These are phyloP conservation scores for Camellia sinensis DNA, from an alignment of 148 eudicot species.

Conservation along the genomic window DNA sequence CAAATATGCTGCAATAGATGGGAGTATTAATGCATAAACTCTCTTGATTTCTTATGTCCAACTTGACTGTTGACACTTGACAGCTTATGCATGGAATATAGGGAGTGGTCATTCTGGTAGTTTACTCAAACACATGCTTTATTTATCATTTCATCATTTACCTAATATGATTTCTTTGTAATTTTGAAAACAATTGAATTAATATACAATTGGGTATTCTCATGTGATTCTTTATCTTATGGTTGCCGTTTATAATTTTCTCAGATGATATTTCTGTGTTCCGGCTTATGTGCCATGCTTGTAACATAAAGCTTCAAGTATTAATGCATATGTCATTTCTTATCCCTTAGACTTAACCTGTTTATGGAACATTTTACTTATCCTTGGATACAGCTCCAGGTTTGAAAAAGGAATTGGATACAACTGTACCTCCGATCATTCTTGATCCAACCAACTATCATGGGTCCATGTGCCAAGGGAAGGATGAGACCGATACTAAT, in stretches of 20 bases:
- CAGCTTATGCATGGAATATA: not conserved
- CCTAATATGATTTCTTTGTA: too few relatives aligned
- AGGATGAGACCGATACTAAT: slow-evolving; percentile 62
- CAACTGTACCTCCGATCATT: slow-evolving; percentile 41
- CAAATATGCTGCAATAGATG: not conserved
- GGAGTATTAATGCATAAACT: not conserved
- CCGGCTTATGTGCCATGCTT: not conserved
- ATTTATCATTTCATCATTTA: not conserved
- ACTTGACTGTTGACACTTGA: not conserved
- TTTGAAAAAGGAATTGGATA: slow-evolving; percentile 49
- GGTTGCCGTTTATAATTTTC: not conserved
- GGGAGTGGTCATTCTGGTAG: not conserved
- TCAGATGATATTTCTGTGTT: not conserved
- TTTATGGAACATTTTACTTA: slow-evolving; percentile 9
- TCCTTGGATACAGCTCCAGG: slow-evolving; percentile 37
- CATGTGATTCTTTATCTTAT: not conserved
- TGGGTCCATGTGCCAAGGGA: slow-evolving; percentile 68
- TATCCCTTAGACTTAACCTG: not conserved
- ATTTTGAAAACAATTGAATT: too few relatives aligned
- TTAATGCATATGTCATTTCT: not conserved
- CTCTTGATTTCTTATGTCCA: not conserved
- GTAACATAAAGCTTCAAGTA: not conserved
- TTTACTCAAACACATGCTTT: not conserved
- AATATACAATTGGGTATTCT: too few relatives aligned
- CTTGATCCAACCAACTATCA: slow-evolving; percentile 53